A percentile compares a stretch with the other conserved stretches of the same genome.
Conservation (phyloP, 768 basidiomycete species). For the Serendipita sp. region DNA sequence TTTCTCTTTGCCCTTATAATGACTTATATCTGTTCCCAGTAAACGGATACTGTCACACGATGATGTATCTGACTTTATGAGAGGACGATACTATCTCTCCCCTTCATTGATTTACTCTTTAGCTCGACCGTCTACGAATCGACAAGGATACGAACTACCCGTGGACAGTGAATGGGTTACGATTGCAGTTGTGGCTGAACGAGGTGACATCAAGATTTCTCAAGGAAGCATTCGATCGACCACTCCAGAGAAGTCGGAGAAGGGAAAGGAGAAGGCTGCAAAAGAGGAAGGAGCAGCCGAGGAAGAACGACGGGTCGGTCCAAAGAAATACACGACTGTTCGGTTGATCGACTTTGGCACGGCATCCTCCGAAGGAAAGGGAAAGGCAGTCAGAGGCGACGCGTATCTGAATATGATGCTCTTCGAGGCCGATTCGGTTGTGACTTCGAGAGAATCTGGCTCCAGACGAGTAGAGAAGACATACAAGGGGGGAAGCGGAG, state of each 20-base stretch:
- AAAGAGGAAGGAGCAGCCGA: slow-evolving; percentile 21
- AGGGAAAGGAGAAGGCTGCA: slow-evolving; percentile 21
- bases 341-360: slow-evolving; percentile 70
- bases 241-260: slow-evolving; percentile 12
- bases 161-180: slow-evolving; percentile 90
- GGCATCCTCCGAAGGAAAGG: slow-evolving; percentile 37
- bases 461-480: slow-evolving; percentile 26
- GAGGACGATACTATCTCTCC: slow-evolving; percentile 72
- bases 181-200: slow-evolving; percentile 88
- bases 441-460: slow-evolving; percentile 23
- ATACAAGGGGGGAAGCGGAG: slow-evolving; percentile 80
- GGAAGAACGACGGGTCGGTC: slow-evolving; percentile 28
- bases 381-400: slow-evolving; percentile 56
- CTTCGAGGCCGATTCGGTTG: slow-evolving; percentile 68
- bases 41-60: slow-evolving; percentile 60
- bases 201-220: slow-evolving; percentile 58
- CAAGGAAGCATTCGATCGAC: slow-evolving; percentile 14
- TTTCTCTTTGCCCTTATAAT: not conserved
- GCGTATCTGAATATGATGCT: slow-evolving; percentile 69
- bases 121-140: slow-evolving; percentile 57
- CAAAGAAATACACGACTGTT: slow-evolving; percentile 75
- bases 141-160: slow-evolving; percentile 80
- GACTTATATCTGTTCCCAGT: slow-evolving; percentile 24
- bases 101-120: slow-evolving; percentile 83
- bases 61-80: slow-evolving; percentile 63